Percentiles rank a stretch among this genome's conserved stretches.
phyloP scores from a whole-genome alignment of 495 filamentous ascomycete species.

The Penicillium angulare region DNA sequence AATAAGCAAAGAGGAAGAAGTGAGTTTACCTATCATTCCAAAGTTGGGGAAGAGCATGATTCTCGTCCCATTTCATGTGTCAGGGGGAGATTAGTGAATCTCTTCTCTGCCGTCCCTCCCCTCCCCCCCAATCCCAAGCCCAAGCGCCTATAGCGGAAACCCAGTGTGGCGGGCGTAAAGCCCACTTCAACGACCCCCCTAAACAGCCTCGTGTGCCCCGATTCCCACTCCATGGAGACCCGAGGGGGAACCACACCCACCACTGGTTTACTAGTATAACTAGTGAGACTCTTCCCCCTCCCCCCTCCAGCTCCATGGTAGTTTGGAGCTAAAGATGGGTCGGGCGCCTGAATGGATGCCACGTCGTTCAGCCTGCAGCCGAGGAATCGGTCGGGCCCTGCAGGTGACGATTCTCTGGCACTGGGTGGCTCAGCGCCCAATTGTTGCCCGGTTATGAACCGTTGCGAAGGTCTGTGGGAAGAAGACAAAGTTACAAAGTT shows the following conservation, averaged over 20 bases:
- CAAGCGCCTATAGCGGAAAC: background rate
- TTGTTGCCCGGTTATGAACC: slow-evolving; percentile 5
- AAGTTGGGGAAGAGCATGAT: too few relatives aligned
- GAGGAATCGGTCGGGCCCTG: slow-evolving; percentile 18
- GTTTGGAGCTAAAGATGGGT: slow-evolving; percentile 7
- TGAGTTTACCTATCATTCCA: too few relatives aligned
- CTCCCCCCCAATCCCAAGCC: background rate
- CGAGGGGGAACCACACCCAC: too few relatives aligned
- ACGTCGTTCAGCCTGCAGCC: slow-evolving; percentile 21
- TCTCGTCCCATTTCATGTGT: too few relatives aligned
- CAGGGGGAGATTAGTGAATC: too few relatives aligned
- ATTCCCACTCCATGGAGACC: too few relatives aligned
- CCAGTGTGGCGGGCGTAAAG: too few relatives aligned
- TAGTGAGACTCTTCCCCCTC: too few relatives aligned
- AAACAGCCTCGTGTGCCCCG: background rate
- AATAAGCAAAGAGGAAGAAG: background rate
- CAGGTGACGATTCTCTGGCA: slow-evolving; percentile 13
- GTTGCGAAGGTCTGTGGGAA: slow-evolving; percentile 2
- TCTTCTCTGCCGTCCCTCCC: too few relatives aligned
- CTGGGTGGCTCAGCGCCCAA: slow-evolving; percentile 3
- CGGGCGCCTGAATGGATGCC: slow-evolving; percentile 18
- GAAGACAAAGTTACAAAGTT: background rate
- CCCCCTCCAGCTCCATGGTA: slow-evolving; percentile 1
- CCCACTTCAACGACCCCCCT: too few relatives aligned
- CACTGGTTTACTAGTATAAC: background rate